These are phyloP conservation scores for Calophaca sinica DNA, from an alignment of 306 rosid genomes.

Conservation along the genomic window DNA sequence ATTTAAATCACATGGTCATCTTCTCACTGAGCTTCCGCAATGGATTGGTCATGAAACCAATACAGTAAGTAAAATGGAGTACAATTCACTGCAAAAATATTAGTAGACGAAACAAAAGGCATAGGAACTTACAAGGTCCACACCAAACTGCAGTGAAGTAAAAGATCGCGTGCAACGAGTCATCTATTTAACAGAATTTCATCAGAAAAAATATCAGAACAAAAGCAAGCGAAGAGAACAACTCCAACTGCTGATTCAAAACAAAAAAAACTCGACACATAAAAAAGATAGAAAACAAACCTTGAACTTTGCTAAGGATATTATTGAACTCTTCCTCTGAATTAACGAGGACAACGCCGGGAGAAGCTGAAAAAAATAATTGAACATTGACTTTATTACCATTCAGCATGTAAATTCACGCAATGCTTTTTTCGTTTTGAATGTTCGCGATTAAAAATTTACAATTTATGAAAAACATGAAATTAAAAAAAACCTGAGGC, in stretches of 20 bases:
- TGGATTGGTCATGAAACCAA: not conserved
- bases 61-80: not conserved
- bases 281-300: slow-evolving; percentile 21
- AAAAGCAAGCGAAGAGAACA: not conserved
- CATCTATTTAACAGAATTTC: slow-evolving; percentile 52
- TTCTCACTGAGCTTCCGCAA: not conserved
- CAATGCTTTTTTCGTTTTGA: not conserved
- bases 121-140: slow-evolving; percentile 82
- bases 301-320: slow-evolving; percentile 59
- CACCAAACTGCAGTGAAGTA: slow-evolving; percentile 95
- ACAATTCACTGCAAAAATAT: slow-evolving; percentile 6
- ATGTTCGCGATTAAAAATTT: not conserved
- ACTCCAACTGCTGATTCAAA: not conserved
- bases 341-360: slow-evolving; percentile 60
- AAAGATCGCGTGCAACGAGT: slow-evolving; percentile 73
- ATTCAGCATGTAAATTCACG: not conserved
- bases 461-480: not conserved
- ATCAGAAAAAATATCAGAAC: slow-evolving; percentile 28
- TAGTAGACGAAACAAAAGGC: not conserved
- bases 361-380: slow-evolving; percentile 56
- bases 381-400: not conserved
- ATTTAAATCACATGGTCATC: not conserved
- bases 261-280: not conserved
- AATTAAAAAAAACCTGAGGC: slow-evolving; percentile 38
- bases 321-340: slow-evolving; percentile 64